Evolutionary conservation across 75 land plant species (phyloP), one percentile per base, ranked within the genome.

Genomic region (Ceratopteris richardii): DNA sequence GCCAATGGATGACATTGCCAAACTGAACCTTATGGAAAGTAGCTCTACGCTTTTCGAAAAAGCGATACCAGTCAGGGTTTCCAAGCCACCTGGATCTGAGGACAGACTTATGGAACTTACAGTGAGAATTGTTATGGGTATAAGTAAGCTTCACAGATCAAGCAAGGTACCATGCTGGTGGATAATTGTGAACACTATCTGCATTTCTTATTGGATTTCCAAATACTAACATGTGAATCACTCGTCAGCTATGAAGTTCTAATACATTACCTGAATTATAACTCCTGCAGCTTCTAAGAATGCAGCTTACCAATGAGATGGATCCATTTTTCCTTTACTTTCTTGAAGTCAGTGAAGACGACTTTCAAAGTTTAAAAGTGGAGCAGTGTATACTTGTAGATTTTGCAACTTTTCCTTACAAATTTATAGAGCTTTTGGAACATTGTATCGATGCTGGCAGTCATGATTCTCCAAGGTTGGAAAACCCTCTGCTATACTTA

Each of bases 331-430:
- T 73, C 44, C 69, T 73, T 22, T 73, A 73, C 43, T 66, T 71
- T 17, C 46, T 73, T 57, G 76, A 73, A 54, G 65, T 66, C 24
- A 66, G 61, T 37, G 76, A 73, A 22, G 76, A 73, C 12, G 76
- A 73, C 54, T 73, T 73, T 29, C 70, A 73, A 58, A 73, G 59
- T 56, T 58, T 73, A 27, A 73, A 73, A 44, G 76, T 73, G 57
- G 76, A 73, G 26, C 76, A 73, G 33, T 73, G 76, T 64, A 73
- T 73, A 37, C 62, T 73, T 36, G 76, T 73, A 36, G 76, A 73
- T 61, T 73, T 73, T 65, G 33, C 76, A 25, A 65, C 70, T 23
- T 73, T 73, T 61, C 76, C 76, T 43, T 64, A 73, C 76, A 73
- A 73, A 48, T 66, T 73, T 53, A 73, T 73, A 39, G 76, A 73